Evolutionary conservation across 805 yeast genomes (phyloP).

Genomic region (Metschnikowia cubensis): DNA sequence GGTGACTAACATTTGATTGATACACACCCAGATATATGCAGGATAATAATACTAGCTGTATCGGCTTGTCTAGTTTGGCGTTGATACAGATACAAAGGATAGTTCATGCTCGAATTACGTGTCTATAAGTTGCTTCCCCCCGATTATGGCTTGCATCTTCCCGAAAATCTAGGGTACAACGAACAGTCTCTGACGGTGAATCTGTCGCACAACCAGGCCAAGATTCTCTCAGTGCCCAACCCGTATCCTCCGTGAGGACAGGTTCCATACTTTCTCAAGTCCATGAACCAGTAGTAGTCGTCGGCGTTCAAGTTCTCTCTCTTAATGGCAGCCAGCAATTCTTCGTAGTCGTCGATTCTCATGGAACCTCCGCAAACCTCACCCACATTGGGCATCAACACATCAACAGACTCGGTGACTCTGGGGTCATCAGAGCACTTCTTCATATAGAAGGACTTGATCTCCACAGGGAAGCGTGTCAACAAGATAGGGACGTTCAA

Average conservation of each 20-base stretch:
- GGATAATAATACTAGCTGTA: too few relatives aligned
- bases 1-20: slow-evolving; percentile 5
- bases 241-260: slow-evolving; percentile 99
- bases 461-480: slow-evolving; percentile 92
- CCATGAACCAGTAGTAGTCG: slow-evolving; percentile 94
- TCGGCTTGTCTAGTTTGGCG: too few relatives aligned
- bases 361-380: slow-evolving; percentile 98
- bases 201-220: slow-evolving; percentile 97
- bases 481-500: slow-evolving; percentile 90
- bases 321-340: slow-evolving; percentile 83
- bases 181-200: slow-evolving; percentile 98
- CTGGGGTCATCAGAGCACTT: slow-evolving; percentile 84
- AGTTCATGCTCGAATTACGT: background rate
- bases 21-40: background rate
- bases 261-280: slow-evolving; percentile 94
- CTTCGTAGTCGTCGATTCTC: slow-evolving; percentile 85
- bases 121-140: background rate
- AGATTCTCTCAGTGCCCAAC: slow-evolving; percentile 93
- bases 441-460: slow-evolving; percentile 98
- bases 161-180: slow-evolving; percentile 94
- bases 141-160: slow-evolving; percentile 88
- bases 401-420: slow-evolving; percentile 98
- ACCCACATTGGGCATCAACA: slow-evolving; percentile 98
- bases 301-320: slow-evolving; percentile 84
- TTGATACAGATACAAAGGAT: too few relatives aligned